Conservation (phyloP, 2,329 filamentous ascomycete species). For the Exophiala calicioides region DNA sequence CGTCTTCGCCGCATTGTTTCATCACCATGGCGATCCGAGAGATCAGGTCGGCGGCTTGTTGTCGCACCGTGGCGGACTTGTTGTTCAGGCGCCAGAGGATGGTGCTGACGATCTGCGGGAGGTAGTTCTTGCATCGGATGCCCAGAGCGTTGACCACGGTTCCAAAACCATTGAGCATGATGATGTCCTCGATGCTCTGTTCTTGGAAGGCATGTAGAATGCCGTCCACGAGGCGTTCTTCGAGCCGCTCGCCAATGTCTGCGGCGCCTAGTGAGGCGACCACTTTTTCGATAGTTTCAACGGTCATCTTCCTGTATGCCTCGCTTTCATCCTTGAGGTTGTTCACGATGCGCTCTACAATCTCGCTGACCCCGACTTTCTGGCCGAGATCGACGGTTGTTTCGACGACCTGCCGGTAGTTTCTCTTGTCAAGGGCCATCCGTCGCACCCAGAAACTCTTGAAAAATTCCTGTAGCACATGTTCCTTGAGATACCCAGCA, state of each 20-base stretch:
- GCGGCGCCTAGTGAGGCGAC: slow-evolving; percentile 90
- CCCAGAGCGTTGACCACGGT: slow-evolving; percentile 96
- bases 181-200: slow-evolving; percentile 91
- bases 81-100: slow-evolving; percentile 97
- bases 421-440: slow-evolving; percentile 96
- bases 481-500: slow-evolving; percentile 89
- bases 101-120: slow-evolving; percentile 94
- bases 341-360: slow-evolving; percentile 86
- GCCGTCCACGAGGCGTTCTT: slow-evolving; percentile 92
- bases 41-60: slow-evolving; percentile 94
- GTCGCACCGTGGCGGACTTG: slow-evolving; percentile 93
- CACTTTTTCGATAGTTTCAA: slow-evolving; percentile 96
- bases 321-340: slow-evolving; percentile 99
- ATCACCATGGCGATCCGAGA: slow-evolving; percentile 98
- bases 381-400: slow-evolving; percentile 96
- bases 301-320: slow-evolving; percentile 97
- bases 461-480: slow-evolving; percentile 94
- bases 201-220: slow-evolving; percentile 97
- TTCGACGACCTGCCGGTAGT: slow-evolving; percentile 96
- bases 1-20: slow-evolving; percentile 97
- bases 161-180: slow-evolving; percentile 96
- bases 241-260: slow-evolving; percentile 87
- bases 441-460: slow-evolving; percentile 97
- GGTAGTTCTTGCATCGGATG: slow-evolving; percentile 89
- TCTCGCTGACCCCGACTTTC: slow-evolving; percentile 96